Evolutionary conservation across 2,329 filamentous ascomycete genomes (phyloP).

Genomic region (Fusarium sp.): DNA sequence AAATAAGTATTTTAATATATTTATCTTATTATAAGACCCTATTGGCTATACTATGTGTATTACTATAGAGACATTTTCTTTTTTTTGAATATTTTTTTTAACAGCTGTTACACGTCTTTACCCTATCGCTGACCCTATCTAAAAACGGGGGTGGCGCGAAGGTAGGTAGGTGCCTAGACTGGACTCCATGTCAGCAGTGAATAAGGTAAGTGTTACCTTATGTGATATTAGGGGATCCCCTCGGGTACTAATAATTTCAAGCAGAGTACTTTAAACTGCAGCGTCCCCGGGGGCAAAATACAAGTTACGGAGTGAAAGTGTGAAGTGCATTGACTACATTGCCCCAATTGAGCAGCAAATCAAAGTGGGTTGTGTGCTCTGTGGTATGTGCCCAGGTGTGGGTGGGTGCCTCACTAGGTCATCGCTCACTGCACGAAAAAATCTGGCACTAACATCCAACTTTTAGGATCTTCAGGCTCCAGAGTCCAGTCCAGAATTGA

Average conservation of each 20-base stretch:
- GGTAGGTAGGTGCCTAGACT: background rate
- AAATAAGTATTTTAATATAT: too few relatives aligned
- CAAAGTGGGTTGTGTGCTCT: constrained; percentile 22
- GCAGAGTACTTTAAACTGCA: constrained; percentile 2
- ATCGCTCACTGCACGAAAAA: constrained; percentile 45
- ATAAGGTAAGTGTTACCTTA: background rate
- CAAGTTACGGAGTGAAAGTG: constrained; percentile 18
- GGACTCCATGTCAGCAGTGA: background rate
- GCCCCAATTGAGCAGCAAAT: constrained; percentile 1
- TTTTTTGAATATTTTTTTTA: too few relatives aligned
- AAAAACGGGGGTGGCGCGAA: too few relatives aligned
- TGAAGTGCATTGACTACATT: constrained; percentile 5
- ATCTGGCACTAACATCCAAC: constrained; percentile 47
- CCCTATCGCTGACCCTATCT: too few relatives aligned
- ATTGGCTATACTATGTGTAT: too few relatives aligned
- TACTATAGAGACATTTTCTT: too few relatives aligned
- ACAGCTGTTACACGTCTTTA: too few relatives aligned
- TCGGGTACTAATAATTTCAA: constrained; percentile 20
- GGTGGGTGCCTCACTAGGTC: constrained; percentile 33
- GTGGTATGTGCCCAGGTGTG: background rate
- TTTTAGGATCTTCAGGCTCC: constrained; percentile 40
- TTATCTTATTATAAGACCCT: too few relatives aligned
- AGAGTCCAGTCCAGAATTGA: constrained; percentile 33
- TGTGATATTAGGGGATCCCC: background rate
- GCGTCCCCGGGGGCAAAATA: constrained; percentile 1